Conservation (phyloP, 305 asterid species). For the Monarda citriodora region DNA sequence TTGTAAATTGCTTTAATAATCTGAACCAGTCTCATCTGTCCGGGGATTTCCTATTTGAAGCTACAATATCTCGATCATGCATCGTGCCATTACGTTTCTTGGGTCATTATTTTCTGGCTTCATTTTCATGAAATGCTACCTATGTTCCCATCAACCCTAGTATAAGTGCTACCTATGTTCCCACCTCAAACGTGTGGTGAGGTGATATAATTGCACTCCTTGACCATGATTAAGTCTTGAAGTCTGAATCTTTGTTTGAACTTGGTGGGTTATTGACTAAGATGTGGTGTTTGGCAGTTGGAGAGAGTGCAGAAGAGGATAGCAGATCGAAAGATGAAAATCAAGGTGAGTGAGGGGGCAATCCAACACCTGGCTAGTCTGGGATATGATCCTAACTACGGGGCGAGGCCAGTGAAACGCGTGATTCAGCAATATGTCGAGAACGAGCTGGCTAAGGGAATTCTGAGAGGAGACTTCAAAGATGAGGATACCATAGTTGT, state of each 20-base stretch:
- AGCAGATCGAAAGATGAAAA: conserved; percentile 76
- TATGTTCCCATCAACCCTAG: too few species aligned
- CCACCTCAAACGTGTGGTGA: too few species aligned
- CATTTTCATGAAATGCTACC: background rate
- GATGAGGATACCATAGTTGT: conserved; percentile 72
- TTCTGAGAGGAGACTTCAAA: conserved; percentile 82
- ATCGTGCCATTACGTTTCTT: background rate
- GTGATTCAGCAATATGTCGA: conserved; percentile 88
- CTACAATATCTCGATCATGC: too few species aligned
- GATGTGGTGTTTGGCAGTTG: conserved; percentile 44
- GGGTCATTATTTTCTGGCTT: background rate
- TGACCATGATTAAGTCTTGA: too few species aligned
- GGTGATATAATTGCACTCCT: too few species aligned
- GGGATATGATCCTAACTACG: conserved; percentile 94
- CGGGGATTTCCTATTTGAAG: background rate
- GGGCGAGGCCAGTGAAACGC: conserved; percentile 98
- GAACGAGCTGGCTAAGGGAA: conserved; percentile 92
- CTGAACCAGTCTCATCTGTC: background rate
- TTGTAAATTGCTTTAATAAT: background rate
- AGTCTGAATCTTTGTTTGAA: too few species aligned
- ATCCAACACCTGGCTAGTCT: conserved; percentile 72
- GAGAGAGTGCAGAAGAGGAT: conserved; percentile 78
- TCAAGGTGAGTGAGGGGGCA: conserved; percentile 76
- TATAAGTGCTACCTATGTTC: too few species aligned
- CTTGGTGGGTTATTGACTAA: too few species aligned